These are phyloP conservation scores for Urostyla sp. DNA, from an alignment of 73 alveolate species.

Conservation along the genomic window DNA sequence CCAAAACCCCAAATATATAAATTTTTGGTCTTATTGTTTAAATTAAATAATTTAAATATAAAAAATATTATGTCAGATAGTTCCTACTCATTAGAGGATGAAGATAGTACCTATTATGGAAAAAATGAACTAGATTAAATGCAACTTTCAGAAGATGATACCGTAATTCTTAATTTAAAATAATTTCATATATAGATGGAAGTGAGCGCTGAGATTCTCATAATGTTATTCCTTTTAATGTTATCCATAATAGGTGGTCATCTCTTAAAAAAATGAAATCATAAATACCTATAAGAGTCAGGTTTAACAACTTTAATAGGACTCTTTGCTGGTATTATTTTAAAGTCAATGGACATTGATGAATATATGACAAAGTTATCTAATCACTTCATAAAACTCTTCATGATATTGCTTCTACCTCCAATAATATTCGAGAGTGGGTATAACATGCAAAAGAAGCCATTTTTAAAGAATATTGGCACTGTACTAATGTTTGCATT, in stretches of 20 bases:
- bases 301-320: constrained; percentile 68
- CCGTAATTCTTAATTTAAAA: constrained; percentile 17
- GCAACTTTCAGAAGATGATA: constrained; percentile 43
- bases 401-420: constrained; percentile 61
- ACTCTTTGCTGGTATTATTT: constrained; percentile 42
- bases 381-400: constrained; percentile 46
- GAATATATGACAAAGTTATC: constrained; percentile 23
- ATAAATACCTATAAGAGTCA: constrained; percentile 58
- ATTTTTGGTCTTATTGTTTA: too few relatives aligned
- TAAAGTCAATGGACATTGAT: constrained; percentile 17
- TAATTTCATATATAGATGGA: constrained; percentile 28
- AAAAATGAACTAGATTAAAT: constrained; percentile 22
- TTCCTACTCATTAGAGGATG: neutral
- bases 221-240: constrained; percentile 56
- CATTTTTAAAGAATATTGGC: constrained; percentile 85
- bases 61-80: neutral
- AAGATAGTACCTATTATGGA: constrained; percentile 3
- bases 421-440: constrained; percentile 70
- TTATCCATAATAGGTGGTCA: constrained; percentile 63
- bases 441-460: constrained; percentile 85
- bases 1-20: too few relatives aligned
- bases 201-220: constrained; percentile 56
- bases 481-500: constrained; percentile 79
- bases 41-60: too few relatives aligned
- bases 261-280: constrained; percentile 31